Evolutionary conservation across 106 monocot species (phyloP).

Genomic region (Platanthera zijinensis): DNA sequence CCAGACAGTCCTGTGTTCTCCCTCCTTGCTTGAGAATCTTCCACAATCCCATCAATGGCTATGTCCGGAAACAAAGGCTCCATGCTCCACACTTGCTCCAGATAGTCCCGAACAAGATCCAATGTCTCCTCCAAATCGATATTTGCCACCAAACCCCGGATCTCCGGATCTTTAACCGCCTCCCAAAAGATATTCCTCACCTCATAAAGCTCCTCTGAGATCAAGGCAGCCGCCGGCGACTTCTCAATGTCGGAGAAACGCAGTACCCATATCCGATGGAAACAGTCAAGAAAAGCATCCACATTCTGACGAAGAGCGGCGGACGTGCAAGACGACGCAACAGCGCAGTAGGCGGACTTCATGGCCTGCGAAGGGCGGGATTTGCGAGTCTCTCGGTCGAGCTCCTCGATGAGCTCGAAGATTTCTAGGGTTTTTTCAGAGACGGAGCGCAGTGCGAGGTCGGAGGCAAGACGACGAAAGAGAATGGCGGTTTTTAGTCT

Average conservation of each 20-base stretch:
- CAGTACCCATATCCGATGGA: not conserved
- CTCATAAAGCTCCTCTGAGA: conserved; percentile 6
- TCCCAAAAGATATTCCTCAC: conserved; percentile 7
- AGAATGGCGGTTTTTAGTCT: not conserved
- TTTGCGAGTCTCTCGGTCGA: conserved; percentile 1
- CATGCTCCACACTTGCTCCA: conserved; percentile 5
- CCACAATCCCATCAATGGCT: not conserved
- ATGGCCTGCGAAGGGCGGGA: not conserved
- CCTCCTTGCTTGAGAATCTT: not conserved
- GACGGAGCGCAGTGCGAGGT: not conserved
- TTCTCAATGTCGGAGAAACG: conserved; percentile 5
- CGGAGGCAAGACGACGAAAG: not conserved
- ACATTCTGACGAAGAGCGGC: not conserved
- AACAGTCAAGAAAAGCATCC: not conserved
- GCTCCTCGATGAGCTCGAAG: conserved; percentile 6
- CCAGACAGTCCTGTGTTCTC: not conserved
- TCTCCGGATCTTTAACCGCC: not conserved
- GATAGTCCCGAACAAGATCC: conserved; percentile 3
- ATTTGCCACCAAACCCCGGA: not conserved
- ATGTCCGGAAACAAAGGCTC: not conserved
- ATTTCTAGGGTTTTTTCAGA: conserved; percentile 4
- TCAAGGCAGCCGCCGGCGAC: not conserved
- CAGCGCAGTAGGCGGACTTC: conserved; percentile 7
- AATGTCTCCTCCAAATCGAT: conserved; percentile 1
- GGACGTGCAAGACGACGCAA: not conserved